Evolutionary conservation across 1,284 basidiomycete genomes (phyloP), one percentile per base, ranked within the genome.

Genomic region (Naganishia liquefaciens): DNA sequence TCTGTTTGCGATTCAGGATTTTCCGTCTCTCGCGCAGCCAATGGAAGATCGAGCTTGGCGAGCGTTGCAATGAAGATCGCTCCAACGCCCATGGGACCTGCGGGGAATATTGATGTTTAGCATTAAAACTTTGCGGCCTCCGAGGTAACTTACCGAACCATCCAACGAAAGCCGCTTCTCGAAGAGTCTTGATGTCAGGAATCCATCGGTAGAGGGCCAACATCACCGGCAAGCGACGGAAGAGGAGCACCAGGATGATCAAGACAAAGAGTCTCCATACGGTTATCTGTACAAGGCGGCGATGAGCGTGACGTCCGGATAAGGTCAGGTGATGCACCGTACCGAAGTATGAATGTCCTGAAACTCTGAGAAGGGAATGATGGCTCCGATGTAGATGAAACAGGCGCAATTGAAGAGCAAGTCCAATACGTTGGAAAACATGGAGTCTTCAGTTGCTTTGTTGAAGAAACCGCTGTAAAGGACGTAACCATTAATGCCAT

Each of bases 371-470:
- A 97, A 97, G 0, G 93, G 93, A 84, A 93, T 93, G 86, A 93
- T 92, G 42, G 93, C 93, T 66, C 93, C 93, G 64, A 96, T 88
- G 75, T 89, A 96, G 63, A 96, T 87, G 81, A 96, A 96, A 71
- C 88, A 88, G 23, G 90, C 89, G 67, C 90, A 85, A 80, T 94
- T 94, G 85, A 94, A 93, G 30, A 83, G 74, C 74, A 84, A 68
- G 73, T 96, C 94, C 75, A 99, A 92, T 72, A 99, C 95, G 79
- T 90, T 93, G 71, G 89, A 92, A 82, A 99, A 99, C 70, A 94
- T 89, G 30, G 90, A 85, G 76, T 94, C 91, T 76, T 96, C 94
- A 1, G 94, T 99, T 71, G 96, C 93, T 70, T 88, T 86, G 80
- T 94, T 94, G 83, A 97, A 97, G 83, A 96, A 97, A 68, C 94